Base-by-base conservation (phyloP, 208 protist genomes). In the Crithidia sp. region DNA sequence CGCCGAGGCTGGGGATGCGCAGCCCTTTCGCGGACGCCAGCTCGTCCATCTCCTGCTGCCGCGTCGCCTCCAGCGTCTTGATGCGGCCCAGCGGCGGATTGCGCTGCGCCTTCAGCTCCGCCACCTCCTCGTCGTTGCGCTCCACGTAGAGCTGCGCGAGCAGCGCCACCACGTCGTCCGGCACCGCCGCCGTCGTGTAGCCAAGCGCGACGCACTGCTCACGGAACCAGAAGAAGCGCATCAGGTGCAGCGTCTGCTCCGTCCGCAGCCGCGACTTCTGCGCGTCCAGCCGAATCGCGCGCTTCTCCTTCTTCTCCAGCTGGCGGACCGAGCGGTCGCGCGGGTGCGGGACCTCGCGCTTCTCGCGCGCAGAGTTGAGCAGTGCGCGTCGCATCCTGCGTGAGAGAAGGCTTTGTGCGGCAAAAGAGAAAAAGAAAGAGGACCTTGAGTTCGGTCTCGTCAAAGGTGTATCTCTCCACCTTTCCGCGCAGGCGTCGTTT, bases 161-260 rank as follows among this genome's bases (percentile, higher is more conserved):
- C 14, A 74, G 54, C 65, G 62, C 54, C 37, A 84, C 60, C 45
- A 79, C 79, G 47, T 89, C 87, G 12, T 58, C 57, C 28, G 85
- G 71, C 47, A 91, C 75, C 9, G 81, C 67, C 37, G 61, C 19
- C 16, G 17, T 50, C 37, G 74, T 71, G 61, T 77, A 78, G 40
- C 81, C 81, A 7, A 94, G 83, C 7, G 85, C 74, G 6, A 84
- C 52, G 62, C 85, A 91, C 77, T 93, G 88, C 68, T 90, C 83
- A 13, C 88, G 84, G 58, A 96, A 94, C 89, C 91, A 96, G 37
- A 83, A 84, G 63, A 88, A 89, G 43, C 88, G 88, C 71, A 81
- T 58, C 16, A 85, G 65, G 17, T 83, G 82, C 63, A 84, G 73
- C 39, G 78, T 49, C 19, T 85, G 44, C 65, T 84, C 74, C 28